Conservation (phyloP, 345 rosid genomes). For the Eucalyptus albens region DNA sequence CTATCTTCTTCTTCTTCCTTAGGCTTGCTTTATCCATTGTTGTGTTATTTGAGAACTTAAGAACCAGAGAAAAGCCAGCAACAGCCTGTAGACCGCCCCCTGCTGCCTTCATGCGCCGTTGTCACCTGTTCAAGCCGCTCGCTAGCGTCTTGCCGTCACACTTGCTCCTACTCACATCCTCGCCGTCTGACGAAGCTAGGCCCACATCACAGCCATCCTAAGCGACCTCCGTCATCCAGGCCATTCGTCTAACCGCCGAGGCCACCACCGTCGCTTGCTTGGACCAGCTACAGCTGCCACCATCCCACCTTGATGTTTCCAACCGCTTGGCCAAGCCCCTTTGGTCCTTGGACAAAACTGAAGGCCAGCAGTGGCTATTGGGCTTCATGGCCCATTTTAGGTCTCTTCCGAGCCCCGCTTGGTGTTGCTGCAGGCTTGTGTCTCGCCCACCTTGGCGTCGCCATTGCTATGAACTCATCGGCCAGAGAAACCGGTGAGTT, state of each 20-base stretch:
- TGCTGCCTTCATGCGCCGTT: too few species aligned
- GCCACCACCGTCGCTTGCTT: rapidly evolving
- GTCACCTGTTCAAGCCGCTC: rapidly evolving
- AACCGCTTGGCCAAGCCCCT: rapidly evolving
- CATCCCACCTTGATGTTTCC: rapidly evolving
- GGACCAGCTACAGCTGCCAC: rapidly evolving
- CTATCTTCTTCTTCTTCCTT: too few species aligned
- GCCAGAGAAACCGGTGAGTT: too few species aligned
- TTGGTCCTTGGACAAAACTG: rapidly evolving
- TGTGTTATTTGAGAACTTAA: too few species aligned
- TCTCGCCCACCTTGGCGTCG: too few species aligned
- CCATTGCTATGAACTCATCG: rapidly evolving
- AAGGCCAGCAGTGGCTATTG: too few species aligned
- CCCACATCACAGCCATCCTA: rapidly evolving
- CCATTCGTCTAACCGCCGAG: rapidly evolving
- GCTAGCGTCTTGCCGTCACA: rapidly evolving
- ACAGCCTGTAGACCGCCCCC: too few species aligned
- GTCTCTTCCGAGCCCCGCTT: rapidly evolving
- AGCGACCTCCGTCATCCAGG: rapidly evolving
- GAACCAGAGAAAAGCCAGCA: too few species aligned
- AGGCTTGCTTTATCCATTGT: too few species aligned
- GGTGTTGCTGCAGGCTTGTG: rapidly evolving
- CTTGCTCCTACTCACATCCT: too few species aligned
- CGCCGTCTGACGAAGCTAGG: rapidly evolving
- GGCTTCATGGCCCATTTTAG: too few species aligned